A percentile compares a stretch with the other conserved stretches of the same genome.
Conservation (phyloP, 306 rosid genomes). For the Astragalus glycyphyllos region DNA sequence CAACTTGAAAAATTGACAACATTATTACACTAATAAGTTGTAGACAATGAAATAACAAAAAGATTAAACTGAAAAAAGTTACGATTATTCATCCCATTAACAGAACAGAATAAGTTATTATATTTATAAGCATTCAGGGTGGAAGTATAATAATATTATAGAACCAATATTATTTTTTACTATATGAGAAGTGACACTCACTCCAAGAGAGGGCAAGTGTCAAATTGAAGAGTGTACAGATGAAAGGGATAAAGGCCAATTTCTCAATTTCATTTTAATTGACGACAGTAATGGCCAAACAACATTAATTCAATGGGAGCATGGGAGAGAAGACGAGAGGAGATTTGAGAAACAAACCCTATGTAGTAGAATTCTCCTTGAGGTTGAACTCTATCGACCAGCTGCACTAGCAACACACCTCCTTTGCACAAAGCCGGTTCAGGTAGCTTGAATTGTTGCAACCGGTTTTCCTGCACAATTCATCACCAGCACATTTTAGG, state of each 20-base stretch:
- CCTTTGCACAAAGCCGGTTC: constrained; percentile 69
- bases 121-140: too few relatives aligned
- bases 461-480: constrained; percentile 51
- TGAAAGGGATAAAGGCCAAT: neutral
- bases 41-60: too few relatives aligned
- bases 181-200: too few relatives aligned
- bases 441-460: constrained; percentile 67
- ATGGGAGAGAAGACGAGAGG: neutral
- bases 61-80: too few relatives aligned
- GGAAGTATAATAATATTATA: too few relatives aligned
- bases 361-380: constrained; percentile 66
- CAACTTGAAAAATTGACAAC: too few relatives aligned
- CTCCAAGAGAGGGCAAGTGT: too few relatives aligned
- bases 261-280: neutral
- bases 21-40: too few relatives aligned
- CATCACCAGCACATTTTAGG: constrained; percentile 8
- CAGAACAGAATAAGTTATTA: too few relatives aligned
- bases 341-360: constrained; percentile 52
- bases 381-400: constrained; percentile 66
- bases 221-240: too few relatives aligned
- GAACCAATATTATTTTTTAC: too few relatives aligned
- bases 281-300: constrained; percentile 6
- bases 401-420: constrained; percentile 64
- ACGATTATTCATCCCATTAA: neutral
- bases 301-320: neutral